phyloP scores from a whole-genome alignment of 805 yeast species.

The Naumovozyma castellii region DNA sequence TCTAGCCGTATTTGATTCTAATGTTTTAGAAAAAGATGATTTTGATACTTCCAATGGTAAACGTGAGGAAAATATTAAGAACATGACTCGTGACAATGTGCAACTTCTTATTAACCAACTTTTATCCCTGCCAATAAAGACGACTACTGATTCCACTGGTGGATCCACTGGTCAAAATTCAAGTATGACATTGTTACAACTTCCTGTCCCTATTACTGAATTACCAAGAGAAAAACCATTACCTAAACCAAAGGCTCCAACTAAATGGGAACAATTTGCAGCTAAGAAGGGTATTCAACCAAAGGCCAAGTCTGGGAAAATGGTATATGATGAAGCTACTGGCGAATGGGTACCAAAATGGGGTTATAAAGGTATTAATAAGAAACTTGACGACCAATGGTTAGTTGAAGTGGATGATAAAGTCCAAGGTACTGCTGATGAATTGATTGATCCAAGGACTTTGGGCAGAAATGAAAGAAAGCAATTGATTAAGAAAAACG shows the following conservation, averaged over 20 bases:
- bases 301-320: conserved; percentile 81
- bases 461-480: conserved; percentile 55
- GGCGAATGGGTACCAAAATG: conserved; percentile 97
- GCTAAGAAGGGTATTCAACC: conserved; percentile 88
- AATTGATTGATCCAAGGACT: conserved; percentile 79
- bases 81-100: conserved; percentile 79
- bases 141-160: conserved; percentile 66
- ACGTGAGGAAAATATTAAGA: conserved; percentile 54
- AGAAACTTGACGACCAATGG: conserved; percentile 85
- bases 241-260: conserved; percentile 85
- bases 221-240: conserved; percentile 93
- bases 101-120: conserved; percentile 87
- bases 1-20: conserved; percentile 80
- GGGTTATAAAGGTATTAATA: conserved; percentile 95
- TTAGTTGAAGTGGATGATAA: conserved; percentile 85
- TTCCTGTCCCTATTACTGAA: conserved; percentile 74
- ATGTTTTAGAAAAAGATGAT: conserved; percentile 62
- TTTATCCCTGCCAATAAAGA: conserved; percentile 77
- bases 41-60: conserved; percentile 43
- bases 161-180: conserved; percentile 49
- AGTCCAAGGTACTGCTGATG: conserved; percentile 47
- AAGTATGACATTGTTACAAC: conserved; percentile 68
- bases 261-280: conserved; percentile 97
- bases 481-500: conserved; percentile 4
- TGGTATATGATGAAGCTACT: conserved; percentile 78